Evolutionary conservation across 495 filamentous ascomycete genomes (phyloP).

Genomic region (Penicillium diatomitis): DNA sequence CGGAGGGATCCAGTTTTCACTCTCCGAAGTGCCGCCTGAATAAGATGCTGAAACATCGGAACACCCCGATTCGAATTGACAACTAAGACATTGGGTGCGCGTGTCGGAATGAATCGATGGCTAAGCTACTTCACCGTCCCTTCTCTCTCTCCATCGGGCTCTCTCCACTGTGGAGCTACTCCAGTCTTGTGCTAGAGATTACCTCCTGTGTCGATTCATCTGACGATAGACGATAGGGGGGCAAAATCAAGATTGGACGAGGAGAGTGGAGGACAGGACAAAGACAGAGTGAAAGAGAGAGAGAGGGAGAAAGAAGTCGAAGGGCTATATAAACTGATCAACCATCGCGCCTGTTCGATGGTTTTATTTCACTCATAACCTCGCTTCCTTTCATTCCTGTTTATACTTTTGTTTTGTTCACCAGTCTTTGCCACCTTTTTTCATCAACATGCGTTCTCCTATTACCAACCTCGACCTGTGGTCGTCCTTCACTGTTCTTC

Average conservation of each 20-base stretch:
- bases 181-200: too few species aligned
- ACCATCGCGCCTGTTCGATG: neutral
- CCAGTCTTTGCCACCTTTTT: neutral
- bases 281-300: too few species aligned
- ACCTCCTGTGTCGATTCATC: too few species aligned
- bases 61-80: neutral
- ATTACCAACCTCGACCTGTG: neutral
- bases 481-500: neutral
- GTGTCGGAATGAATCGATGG: conserved; percentile 1
- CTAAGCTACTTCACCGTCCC: neutral
- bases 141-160: neutral
- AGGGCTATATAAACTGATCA: neutral
- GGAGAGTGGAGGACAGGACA: too few species aligned
- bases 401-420: neutral
- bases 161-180: too few species aligned
- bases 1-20: too few species aligned
- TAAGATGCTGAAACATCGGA: neutral
- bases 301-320: neutral
- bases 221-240: too few species aligned
- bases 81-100: neutral
- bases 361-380: neutral
- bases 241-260: too few species aligned
- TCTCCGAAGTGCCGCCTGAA: neutral
- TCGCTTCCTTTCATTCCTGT: neutral
- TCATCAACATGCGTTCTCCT: neutral